These are phyloP conservation scores for Boletus calvinii DNA, from an alignment of 1,284 basidiomycete genomes.

Conservation along the genomic window DNA sequence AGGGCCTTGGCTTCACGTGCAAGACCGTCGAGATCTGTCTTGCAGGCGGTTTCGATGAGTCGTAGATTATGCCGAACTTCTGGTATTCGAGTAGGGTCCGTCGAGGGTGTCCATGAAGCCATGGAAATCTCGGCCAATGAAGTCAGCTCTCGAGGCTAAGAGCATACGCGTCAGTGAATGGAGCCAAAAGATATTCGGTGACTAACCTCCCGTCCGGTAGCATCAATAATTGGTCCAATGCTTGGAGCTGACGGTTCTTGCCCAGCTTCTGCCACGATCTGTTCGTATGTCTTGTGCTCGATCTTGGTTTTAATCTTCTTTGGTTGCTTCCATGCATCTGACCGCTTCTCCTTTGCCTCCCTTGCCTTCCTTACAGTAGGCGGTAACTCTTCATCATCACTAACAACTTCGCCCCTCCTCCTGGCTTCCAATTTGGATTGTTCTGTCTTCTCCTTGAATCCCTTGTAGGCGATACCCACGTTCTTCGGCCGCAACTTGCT, in stretches of 20 bases:
- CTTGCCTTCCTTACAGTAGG: slow-evolving; percentile 49
- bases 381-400: slow-evolving; percentile 67
- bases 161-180: slow-evolving; percentile 14
- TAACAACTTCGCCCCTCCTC: slow-evolving; percentile 70
- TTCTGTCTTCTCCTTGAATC: slow-evolving; percentile 85
- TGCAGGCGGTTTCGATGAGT: slow-evolving; percentile 80
- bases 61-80: slow-evolving; percentile 95
- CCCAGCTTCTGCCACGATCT: slow-evolving; percentile 85
- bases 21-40: slow-evolving; percentile 81
- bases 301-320: slow-evolving; percentile 83
- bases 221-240: slow-evolving; percentile 88
- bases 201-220: slow-evolving; percentile 86
- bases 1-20: slow-evolving; percentile 87
- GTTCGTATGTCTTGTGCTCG: slow-evolving; percentile 93
- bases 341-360: slow-evolving; percentile 55
- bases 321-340: slow-evolving; percentile 78
- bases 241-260: slow-evolving; percentile 54
- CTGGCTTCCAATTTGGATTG: slow-evolving; percentile 85
- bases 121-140: slow-evolving; percentile 78
- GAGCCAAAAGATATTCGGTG: background rate
- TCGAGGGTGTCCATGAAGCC: slow-evolving; percentile 82
- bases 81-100: slow-evolving; percentile 83
- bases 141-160: slow-evolving; percentile 76
- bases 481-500: slow-evolving; percentile 79
- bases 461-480: slow-evolving; percentile 84